A percentile compares a stretch with the other conserved stretches of the same genome.
Conservation (phyloP, 257 asterid species). For the Jacaranda copaia region DNA sequence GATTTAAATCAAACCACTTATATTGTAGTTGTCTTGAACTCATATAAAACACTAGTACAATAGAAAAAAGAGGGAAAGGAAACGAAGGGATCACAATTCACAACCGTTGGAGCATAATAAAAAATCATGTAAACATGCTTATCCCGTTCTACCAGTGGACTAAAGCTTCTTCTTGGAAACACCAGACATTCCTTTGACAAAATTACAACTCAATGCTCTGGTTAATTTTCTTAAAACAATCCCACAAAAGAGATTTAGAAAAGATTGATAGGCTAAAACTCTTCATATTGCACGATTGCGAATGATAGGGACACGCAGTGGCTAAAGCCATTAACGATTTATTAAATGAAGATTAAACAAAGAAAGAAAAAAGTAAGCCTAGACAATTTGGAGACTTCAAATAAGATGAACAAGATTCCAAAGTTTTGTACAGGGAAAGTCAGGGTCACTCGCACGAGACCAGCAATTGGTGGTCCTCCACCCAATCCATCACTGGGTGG, state of each 20-base stretch:
- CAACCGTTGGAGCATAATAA: background rate
- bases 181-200: too few species aligned
- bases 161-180: background rate
- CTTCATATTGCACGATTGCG: conserved; percentile 9
- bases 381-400: conserved; percentile 29
- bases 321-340: conserved; percentile 7
- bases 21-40: too few species aligned
- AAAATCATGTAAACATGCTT: background rate
- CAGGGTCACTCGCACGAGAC: conserved; percentile 45
- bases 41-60: background rate
- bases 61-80: background rate
- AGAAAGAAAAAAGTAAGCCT: conserved; percentile 13
- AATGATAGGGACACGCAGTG: conserved; percentile 23
- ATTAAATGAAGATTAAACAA: conserved; percentile 20
- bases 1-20: too few species aligned
- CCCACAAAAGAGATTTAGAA: conserved; percentile 6
- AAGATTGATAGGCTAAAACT: background rate
- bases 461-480: conserved; percentile 65
- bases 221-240: background rate
- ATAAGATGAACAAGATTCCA: conserved; percentile 35
- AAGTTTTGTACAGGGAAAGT: conserved; percentile 33
- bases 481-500: conserved; percentile 52
- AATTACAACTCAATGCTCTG: conserved; percentile 2
- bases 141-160: background rate
- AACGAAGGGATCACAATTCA: background rate